These are phyloP conservation scores for Nakazawaea wyomingensis DNA, from an alignment of 805 yeast species.

Conservation along the genomic window DNA sequence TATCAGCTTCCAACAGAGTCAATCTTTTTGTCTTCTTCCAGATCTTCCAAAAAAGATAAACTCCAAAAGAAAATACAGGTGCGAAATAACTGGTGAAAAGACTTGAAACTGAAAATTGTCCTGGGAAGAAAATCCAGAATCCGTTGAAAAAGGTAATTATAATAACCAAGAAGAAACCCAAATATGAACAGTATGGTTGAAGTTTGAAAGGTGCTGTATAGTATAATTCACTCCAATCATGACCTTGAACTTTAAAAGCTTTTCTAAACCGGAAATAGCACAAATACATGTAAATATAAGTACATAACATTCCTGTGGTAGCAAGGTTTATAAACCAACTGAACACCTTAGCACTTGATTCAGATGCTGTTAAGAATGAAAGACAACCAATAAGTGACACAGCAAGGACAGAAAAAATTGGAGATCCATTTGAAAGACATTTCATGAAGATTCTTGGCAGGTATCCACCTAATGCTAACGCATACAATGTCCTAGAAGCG, in stretches of 20 bases:
- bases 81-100: conserved; percentile 45
- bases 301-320: conserved; percentile 64
- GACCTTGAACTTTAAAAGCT: conserved; percentile 50
- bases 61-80: conserved; percentile 49
- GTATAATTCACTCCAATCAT: conserved; percentile 36
- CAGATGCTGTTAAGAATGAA: conserved; percentile 46
- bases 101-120: conserved; percentile 53
- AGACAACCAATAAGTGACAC: conserved; percentile 39
- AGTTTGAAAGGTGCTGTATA: conserved; percentile 41
- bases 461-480: conserved; percentile 41
- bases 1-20: conserved; percentile 45
- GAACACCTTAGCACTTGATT: conserved; percentile 58
- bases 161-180: conserved; percentile 41
- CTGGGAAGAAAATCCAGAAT: conserved; percentile 64
- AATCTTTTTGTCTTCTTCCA: conserved; percentile 42
- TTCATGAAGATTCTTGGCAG: conserved; percentile 40
- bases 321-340: conserved; percentile 70
- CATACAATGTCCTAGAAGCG: conserved; percentile 40
- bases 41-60: conserved; percentile 50
- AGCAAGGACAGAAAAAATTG: conserved; percentile 37
- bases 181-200: conserved; percentile 56
- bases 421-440: conserved; percentile 42
- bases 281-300: conserved; percentile 50
- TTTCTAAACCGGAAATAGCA: conserved; percentile 60
- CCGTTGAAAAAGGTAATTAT: conserved; percentile 61